Evolutionary conservation across 805 yeast genomes (phyloP).

Genomic region (Cyberlindnera petersonii): DNA sequence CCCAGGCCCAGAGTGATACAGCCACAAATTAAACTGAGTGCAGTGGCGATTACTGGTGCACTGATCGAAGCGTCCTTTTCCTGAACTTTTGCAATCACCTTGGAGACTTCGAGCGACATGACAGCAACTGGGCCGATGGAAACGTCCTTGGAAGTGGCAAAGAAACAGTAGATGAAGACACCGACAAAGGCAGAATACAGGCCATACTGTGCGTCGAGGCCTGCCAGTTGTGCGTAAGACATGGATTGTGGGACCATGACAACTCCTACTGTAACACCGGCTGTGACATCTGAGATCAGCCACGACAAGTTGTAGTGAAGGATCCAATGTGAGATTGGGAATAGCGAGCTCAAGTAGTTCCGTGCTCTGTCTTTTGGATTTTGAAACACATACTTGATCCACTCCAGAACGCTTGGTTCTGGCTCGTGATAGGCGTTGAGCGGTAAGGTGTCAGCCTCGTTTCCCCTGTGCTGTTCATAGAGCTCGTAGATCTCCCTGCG

Average conservation of each 20-base stretch:
- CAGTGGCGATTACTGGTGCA: constrained; percentile 76
- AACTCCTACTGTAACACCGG: constrained; percentile 91
- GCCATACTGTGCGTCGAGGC: constrained; percentile 78
- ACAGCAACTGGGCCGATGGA: constrained; percentile 97
- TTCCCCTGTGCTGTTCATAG: constrained; percentile 14
- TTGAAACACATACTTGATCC: constrained; percentile 6
- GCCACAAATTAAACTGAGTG: constrained; percentile 79
- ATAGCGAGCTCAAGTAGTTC: constrained; percentile 56
- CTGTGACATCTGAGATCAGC: constrained; percentile 79
- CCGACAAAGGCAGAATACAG: constrained; percentile 90
- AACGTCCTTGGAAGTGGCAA: constrained; percentile 94
- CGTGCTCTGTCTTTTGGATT: constrained; percentile 28
- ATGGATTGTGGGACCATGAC: constrained; percentile 93
- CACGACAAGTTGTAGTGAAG: constrained; percentile 76
- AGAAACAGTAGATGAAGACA: constrained; percentile 80
- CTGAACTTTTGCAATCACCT: constrained; percentile 65
- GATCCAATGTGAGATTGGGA: constrained; percentile 84
- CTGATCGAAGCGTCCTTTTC: constrained; percentile 42
- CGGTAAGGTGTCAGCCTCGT: constrained; percentile 6
- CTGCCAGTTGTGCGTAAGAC: constrained; percentile 91
- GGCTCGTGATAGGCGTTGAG: constrained; percentile 10
- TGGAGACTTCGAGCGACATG: constrained; percentile 83
- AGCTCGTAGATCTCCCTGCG: constrained; percentile 13
- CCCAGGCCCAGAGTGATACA: constrained; percentile 82
- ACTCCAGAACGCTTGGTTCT: constrained; percentile 11